These are phyloP conservation scores for Penicillium samsonianum DNA, from an alignment of 495 filamentous ascomycete genomes.

Conservation along the genomic window DNA sequence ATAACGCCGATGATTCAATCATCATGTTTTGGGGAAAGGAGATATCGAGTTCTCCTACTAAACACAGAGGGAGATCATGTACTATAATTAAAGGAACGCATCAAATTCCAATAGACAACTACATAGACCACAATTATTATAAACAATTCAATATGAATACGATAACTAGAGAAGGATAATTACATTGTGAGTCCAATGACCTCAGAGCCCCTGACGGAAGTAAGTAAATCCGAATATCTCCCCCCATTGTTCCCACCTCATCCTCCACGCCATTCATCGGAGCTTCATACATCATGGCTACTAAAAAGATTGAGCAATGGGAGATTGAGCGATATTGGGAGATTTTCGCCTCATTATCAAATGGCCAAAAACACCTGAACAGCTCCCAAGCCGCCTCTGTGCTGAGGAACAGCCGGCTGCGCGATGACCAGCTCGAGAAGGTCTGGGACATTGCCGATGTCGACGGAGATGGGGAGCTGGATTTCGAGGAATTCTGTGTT, in stretches of 20 bases:
- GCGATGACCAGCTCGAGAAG: conserved; percentile 91
- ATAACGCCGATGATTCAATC: conserved; percentile 15
- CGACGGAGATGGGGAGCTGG: conserved; percentile 91
- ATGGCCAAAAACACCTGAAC: conserved; percentile 80
- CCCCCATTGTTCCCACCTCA: conserved; percentile 20
- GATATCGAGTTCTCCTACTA: not conserved
- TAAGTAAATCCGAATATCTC: conserved; percentile 14
- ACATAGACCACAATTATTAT: not conserved
- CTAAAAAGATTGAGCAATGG: conserved; percentile 85
- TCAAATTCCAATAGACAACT: not conserved
- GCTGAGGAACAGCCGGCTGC: conserved; percentile 90
- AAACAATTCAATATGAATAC: not conserved
- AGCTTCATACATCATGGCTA: conserved; percentile 57
- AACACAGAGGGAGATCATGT: not conserved
- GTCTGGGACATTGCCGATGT: conserved; percentile 98
- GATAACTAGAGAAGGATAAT: not conserved
- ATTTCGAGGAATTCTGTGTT: conserved; percentile 99
- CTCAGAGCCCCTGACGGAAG: conserved; percentile 27
- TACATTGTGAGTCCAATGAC: conserved; percentile 14
- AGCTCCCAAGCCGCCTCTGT: conserved; percentile 91
- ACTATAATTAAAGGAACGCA: conserved; percentile 1
- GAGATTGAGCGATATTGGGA: conserved; percentile 99
- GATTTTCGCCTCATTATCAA: conserved; percentile 82
- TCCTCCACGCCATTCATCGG: conserved; percentile 18
- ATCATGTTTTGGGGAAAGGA: not conserved